Base-by-base conservation (phyloP, 1,139 yeast species). In the Blastobotrys illinoisensis region DNA sequence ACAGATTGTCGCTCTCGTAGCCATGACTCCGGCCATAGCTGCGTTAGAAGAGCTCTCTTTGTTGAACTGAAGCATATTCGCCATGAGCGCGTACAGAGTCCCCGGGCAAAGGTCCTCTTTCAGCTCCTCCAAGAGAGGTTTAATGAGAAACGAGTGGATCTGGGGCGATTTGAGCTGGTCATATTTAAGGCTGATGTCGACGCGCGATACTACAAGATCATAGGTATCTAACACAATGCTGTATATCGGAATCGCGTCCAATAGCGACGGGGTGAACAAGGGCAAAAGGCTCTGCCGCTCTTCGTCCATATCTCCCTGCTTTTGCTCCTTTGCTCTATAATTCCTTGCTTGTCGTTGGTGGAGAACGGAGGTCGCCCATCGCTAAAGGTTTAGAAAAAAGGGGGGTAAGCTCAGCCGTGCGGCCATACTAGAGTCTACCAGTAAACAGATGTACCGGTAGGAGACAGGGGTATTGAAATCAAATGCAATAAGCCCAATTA, bases 91-190 rank as follows among this genome's bases (percentile, higher is more conserved):
- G 52, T 70, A 73, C 13, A 72, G 50, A 3, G 71, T 65, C 1
- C 71, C 76, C 11, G 66, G 66, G 6, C 67, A 62, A 18, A 71
- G 51, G 32, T 59, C 60, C 14, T 62, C 59, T 54, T 59, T 60
- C 49, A 61, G 57, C 48, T 62, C 67, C 13, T 63, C 63, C 2
- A 77, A 73, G 21, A 82, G 66, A 0, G 86, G 86, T 59, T 78
- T 76, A 48, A 81, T 74, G 46, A 81, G 65, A 2, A 81, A 73
- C 20, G 80, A 64, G 54, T 79, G 75, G 43, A 79, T 75, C 62
- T 79, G 85, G 1, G 84, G 85, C 1, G 81, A 70, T 56, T 77
- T 76, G 55, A 81, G 69, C 65, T 80, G 85, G 59, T 81, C 85
- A 64, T 79, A 79, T 54, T 79, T 80, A 58, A 82, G 71, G 54